Conservation (phyloP, 257 asterid species). For the Agastache rugosa region DNA sequence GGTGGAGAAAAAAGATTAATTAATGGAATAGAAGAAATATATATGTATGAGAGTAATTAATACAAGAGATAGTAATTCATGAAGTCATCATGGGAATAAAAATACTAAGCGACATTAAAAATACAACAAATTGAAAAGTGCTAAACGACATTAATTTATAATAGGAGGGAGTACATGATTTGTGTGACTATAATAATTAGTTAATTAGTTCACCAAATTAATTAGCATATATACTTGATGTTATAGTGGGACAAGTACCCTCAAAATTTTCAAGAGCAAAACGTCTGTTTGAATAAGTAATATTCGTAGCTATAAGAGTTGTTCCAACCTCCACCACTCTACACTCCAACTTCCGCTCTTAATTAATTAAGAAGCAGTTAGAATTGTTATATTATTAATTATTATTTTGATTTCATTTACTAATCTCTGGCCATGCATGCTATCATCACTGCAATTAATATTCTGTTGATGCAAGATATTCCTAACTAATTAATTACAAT, state of each 20-base stretch:
- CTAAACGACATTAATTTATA: no score
- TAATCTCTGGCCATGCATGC: neutral
- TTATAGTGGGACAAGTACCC: constrained; percentile 10
- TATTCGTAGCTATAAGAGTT: constrained; percentile 34
- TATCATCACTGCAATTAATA: neutral
- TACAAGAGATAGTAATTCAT: no score
- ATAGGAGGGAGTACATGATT: neutral
- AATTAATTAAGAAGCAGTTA: neutral
- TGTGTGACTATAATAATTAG: constrained; percentile 11
- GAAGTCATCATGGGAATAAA: no score
- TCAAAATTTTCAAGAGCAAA: constrained; percentile 8
- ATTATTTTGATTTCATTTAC: neutral
- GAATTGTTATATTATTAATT: neutral
- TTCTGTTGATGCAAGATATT: neutral
- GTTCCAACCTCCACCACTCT: constrained; percentile 32
- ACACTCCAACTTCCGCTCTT: neutral
- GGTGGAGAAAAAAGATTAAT: no score
- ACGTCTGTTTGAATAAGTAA: neutral
- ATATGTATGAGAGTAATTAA: no score
- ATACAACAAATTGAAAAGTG: no score
- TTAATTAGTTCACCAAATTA: constrained; percentile 36
- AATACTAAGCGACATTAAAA: no score
- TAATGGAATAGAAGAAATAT: no score
- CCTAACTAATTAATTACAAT: no score
- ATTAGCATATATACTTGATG: neutral